Evolutionary conservation across 306 rosid genomes (phyloP).

Genomic region (Quillaja saponaria): DNA sequence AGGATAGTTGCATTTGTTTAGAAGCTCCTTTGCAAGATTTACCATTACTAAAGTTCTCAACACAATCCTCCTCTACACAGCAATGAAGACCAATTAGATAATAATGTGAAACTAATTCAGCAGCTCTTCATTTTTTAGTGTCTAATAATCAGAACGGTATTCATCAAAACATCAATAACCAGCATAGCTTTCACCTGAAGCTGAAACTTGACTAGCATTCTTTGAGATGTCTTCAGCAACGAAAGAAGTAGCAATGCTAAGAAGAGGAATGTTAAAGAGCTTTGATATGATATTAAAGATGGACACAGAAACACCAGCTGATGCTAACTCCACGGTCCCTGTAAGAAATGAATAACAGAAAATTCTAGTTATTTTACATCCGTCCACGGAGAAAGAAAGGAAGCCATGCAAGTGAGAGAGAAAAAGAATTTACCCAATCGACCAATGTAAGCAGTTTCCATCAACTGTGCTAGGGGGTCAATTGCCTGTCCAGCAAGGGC

Average conservation of each 20-base stretch:
- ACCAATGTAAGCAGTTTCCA: conserved; percentile 98
- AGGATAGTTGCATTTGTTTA: conserved; percentile 69
- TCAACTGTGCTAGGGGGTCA: conserved; percentile 84
- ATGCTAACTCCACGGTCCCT: conserved; percentile 86
- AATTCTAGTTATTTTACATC: background rate
- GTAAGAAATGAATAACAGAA: background rate
- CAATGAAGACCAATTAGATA: conserved; percentile 33
- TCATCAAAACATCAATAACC: background rate
- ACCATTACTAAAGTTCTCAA: conserved; percentile 40
- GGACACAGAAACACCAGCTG: conserved; percentile 91
- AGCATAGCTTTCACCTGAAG: conserved; percentile 56
- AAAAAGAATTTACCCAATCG: conserved; percentile 55
- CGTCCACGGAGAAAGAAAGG: background rate
- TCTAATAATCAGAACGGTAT: background rate
- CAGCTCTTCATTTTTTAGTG: background rate
- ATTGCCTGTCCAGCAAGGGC: conserved; percentile 90
- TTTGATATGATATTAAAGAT: conserved; percentile 84
- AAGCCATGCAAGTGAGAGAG: background rate
- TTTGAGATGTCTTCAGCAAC: conserved; percentile 92
- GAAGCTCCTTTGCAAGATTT: conserved; percentile 34
- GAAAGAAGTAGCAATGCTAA: conserved; percentile 90
- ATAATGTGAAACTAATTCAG: background rate
- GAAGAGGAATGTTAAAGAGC: conserved; percentile 90
- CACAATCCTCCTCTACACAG: conserved; percentile 37
- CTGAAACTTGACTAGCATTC: conserved; percentile 38